Percentiles rank a stretch among this genome's conserved stretches.
Evolutionary conservation across 768 basidiomycete genomes (phyloP).

Genomic region (Termitomyces sp.): DNA sequence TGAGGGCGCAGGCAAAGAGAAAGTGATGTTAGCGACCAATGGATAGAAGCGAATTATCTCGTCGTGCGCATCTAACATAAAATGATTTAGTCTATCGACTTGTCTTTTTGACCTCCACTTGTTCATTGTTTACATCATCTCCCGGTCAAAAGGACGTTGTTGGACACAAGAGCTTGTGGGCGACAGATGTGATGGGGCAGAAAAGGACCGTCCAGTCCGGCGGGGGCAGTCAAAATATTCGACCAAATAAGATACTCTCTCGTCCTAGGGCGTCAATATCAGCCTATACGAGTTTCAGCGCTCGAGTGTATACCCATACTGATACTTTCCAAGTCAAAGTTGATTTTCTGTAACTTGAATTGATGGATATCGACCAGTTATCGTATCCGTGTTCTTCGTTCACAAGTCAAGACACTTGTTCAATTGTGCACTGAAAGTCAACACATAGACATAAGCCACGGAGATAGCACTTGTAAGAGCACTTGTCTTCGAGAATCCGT

Average conservation of each 20-base stretch:
- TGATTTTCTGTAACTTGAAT: neutral
- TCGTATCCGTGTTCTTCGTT: neutral
- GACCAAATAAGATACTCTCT: neutral
- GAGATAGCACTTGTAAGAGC: neutral
- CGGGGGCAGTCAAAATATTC: neutral
- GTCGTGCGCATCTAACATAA: neutral
- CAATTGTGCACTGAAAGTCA: neutral
- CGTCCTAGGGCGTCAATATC: neutral
- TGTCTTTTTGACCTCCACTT: neutral
- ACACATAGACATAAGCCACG: neutral
- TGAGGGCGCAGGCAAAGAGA: conserved; percentile 2
- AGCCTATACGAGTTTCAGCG: neutral
- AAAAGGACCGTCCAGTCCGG: neutral
- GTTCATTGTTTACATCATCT: neutral
- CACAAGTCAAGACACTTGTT: neutral
- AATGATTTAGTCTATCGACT: neutral
- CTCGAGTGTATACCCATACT: neutral
- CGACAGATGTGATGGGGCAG: neutral
- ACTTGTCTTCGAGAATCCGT: neutral
- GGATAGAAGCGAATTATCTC: neutral
- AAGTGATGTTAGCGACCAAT: neutral
- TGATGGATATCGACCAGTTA: too few relatives aligned
- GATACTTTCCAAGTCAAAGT: neutral
- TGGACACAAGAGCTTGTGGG: neutral
- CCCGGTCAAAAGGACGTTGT: neutral